Conservation (phyloP, 73 alveolate genomes). For the Paramecium sonneborni region DNA sequence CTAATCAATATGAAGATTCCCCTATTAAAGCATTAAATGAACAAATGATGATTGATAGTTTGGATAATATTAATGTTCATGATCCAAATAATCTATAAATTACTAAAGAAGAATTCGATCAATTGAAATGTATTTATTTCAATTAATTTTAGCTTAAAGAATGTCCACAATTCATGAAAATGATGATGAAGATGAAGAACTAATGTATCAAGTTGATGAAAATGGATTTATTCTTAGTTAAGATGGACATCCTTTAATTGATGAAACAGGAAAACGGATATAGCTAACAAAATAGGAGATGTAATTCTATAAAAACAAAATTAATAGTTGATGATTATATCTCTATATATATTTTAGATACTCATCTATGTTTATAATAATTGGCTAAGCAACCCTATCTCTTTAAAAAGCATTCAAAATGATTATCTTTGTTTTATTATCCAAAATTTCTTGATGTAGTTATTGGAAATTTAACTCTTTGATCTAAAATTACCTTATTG, state of each 20-base stretch:
- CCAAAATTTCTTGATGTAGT: not conserved
- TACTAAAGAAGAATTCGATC: slow-evolving; percentile 43
- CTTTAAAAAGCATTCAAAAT: not conserved
- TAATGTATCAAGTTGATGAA: slow-evolving; percentile 30
- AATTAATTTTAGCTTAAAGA: not conserved
- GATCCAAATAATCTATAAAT: slow-evolving; percentile 21
- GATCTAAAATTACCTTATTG: not conserved
- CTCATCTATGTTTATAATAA: not conserved
- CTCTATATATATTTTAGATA: not conserved
- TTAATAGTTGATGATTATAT: not conserved
- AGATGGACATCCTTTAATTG: slow-evolving; percentile 39
- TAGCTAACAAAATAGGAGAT: not conserved
- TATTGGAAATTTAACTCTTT: slow-evolving; percentile 6
- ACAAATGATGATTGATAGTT: slow-evolving; percentile 24
- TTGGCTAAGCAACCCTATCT: not conserved
- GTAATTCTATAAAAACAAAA: not conserved
- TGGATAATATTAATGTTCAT: slow-evolving; percentile 2
- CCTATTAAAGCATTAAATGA: slow-evolving; percentile 44
- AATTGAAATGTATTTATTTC: not conserved
- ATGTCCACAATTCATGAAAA: slow-evolving; percentile 40
- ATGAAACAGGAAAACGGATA: not conserved
- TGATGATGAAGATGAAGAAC: slow-evolving; percentile 40
- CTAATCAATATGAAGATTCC: not conserved
- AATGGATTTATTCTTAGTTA: slow-evolving; percentile 19
- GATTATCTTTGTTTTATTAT: not conserved